phyloP scores from a whole-genome alignment of 345 rosid species.

The Euphorbia pulcherrima region DNA sequence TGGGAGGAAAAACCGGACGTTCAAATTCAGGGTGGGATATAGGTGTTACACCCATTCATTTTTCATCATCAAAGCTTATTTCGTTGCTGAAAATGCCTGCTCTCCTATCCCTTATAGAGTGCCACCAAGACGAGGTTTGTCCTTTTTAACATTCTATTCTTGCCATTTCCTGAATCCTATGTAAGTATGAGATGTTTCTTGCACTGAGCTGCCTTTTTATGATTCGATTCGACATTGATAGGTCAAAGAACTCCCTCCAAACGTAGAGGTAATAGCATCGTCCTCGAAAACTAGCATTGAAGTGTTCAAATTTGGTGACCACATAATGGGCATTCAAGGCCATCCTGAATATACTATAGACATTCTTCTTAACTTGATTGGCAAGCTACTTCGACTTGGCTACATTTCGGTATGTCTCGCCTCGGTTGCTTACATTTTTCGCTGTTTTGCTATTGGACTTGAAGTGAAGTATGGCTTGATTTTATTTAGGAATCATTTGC shows the following conservation, averaged over 20 bases:
- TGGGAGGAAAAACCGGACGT: slow-evolving; percentile 56
- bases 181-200: slow-evolving; percentile 4
- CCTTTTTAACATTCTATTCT: neutral
- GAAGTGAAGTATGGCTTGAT: neutral
- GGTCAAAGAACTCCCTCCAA: slow-evolving; percentile 49
- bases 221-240: slow-evolving; percentile 4
- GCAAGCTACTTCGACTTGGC: slow-evolving; percentile 37
- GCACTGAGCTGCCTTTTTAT: neutral
- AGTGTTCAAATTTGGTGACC: slow-evolving; percentile 56
- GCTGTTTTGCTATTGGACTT: too few relatives aligned
- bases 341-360: slow-evolving; percentile 66
- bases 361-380: slow-evolving; percentile 51
- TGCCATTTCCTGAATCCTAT: too few relatives aligned
- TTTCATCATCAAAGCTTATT: slow-evolving; percentile 39
- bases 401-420: slow-evolving; percentile 30
- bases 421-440: too few relatives aligned
- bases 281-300: slow-evolving; percentile 53
- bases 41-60: slow-evolving; percentile 43
- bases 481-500: slow-evolving; percentile 38
- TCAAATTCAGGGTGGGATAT: slow-evolving; percentile 59
- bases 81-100: slow-evolving; percentile 39
- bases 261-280: slow-evolving; percentile 49
- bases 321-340: slow-evolving; percentile 77
- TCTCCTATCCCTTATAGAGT: slow-evolving; percentile 43
- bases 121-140: slow-evolving; percentile 67